phyloP scores from a whole-genome alignment of 2,329 filamentous ascomycete genomes.

The Apiospora marii region DNA sequence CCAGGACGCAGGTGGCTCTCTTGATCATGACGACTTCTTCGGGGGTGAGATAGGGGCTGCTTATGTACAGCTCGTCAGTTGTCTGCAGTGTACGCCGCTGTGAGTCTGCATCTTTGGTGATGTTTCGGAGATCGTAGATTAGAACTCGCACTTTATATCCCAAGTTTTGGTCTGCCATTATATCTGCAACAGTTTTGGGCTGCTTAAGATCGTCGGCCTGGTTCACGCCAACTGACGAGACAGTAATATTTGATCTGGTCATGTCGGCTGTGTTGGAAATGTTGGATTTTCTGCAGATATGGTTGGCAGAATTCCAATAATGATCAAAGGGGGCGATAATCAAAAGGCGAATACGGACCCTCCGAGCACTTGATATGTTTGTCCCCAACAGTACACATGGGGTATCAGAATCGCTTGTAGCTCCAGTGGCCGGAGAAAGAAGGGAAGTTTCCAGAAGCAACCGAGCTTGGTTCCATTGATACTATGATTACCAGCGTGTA shows the following conservation, averaged over 20 bases:
- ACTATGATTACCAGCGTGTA: no score
- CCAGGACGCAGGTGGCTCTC: not conserved
- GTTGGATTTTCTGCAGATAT: no score
- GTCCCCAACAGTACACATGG: no score
- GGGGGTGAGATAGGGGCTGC: not conserved
- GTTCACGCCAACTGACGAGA: not conserved
- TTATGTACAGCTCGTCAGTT: not conserved
- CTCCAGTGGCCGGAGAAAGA: no score
- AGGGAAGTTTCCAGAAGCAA: no score
- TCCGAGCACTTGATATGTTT: no score
- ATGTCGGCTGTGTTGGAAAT: not conserved
- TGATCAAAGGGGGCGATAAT: no score
- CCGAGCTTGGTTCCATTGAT: no score
- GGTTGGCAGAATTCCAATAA: no score
- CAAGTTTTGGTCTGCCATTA: not conserved
- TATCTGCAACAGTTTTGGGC: not conserved
- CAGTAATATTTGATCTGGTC: not conserved
- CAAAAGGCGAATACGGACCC: no score
- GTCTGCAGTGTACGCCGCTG: not conserved
- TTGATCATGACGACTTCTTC: constrained; percentile 1
- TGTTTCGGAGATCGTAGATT: not conserved
- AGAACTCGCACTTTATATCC: not conserved
- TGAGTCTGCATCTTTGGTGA: not conserved
- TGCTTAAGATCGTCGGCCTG: not conserved
- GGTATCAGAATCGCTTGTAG: no score